Percentiles rank a stretch among this genome's conserved stretches.
Conservation (phyloP, 208 protist species). For the Leishmania tarentolae region DNA sequence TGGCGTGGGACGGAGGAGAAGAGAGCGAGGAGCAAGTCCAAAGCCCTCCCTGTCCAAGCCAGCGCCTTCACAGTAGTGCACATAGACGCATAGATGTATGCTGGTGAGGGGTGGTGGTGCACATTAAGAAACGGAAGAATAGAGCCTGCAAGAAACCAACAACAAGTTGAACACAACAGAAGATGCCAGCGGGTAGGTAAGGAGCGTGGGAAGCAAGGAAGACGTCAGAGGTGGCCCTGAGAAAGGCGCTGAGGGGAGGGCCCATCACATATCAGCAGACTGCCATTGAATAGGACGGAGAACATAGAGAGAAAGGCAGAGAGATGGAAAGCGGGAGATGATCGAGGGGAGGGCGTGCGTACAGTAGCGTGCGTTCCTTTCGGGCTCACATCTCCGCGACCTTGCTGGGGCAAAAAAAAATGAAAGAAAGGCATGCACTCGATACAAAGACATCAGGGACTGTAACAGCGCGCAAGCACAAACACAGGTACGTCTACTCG, state of each 20-base stretch:
- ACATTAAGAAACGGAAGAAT: not conserved
- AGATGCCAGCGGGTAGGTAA: too few relatives aligned
- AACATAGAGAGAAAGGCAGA: not conserved
- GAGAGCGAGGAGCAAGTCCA: not conserved
- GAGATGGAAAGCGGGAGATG: not conserved
- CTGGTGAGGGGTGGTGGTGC: too few relatives aligned
- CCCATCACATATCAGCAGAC: not conserved
- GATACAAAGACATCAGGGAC: not conserved
- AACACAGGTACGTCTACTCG: not conserved
- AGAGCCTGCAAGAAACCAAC: not conserved
- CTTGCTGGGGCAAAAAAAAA: not conserved
- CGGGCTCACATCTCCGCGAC: not conserved
- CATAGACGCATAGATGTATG: not conserved
- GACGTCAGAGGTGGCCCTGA: too few relatives aligned
- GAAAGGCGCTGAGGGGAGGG: too few relatives aligned
- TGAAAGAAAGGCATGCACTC: not conserved
- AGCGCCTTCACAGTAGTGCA: not conserved
- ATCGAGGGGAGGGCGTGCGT: not conserved
- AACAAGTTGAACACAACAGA: too few relatives aligned
- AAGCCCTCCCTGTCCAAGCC: not conserved
- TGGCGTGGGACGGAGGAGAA: not conserved
- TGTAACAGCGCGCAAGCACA: not conserved
- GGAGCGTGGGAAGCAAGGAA: too few relatives aligned
- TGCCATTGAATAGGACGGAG: slow-evolving; percentile 1
- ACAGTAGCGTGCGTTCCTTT: not conserved